Evolutionary conservation across 192 early-diverging fungal species (phyloP), one percentile per base, ranked within the genome.

Genomic region (Coemansia aciculifera): DNA sequence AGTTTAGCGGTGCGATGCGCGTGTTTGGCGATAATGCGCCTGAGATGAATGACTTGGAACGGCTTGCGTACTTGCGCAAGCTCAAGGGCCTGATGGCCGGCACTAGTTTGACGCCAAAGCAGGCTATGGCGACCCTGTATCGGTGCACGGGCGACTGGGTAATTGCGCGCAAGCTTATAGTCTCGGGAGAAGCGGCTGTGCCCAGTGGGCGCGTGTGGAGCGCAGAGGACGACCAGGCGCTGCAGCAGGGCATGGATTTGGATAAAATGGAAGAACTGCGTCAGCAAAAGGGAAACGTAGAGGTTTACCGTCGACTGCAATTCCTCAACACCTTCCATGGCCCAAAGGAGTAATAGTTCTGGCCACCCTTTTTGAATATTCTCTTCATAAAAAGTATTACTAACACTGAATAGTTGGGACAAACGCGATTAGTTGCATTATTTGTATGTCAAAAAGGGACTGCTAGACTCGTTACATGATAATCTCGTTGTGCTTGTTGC

Each of bases 401-500:
- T 13, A 56, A 69, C 17, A 36, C 31, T 19, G 36, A 23, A n/a
- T n/a, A 29, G 7, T 36, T 15, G 21, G 62, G 23, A 59, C 13
- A 6, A 32, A 19, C 8, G 3, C 42, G 10, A 27, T 29, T 34
- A n/a, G 15, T 21, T 19, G 9, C 39, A 19, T 15, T 37, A 17
- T 13, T 9, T 23, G 40, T 2, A 11, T 13, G 42, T 24, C n/a
- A 12, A 36, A 10, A n/a, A 68, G 37, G 10, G 13, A 31, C 24
- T 27, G 3, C 23, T 11, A 10, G 24, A 8, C 42, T 48, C 15
- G 57, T 86, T 88, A 98, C 96, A 98, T 96, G 39, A 98, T 85
- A 72, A 98, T 93, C 78, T 96, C 95, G 73, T 95, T 92, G 78
- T 96, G 94, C 85, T 90, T 94, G 79, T 87, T 90, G 43, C 78